Percentiles rank a stretch among this genome's conserved stretches.
These are phyloP conservation scores for Aphanomyces cochlioides DNA, from an alignment of 352 stramenopile genomes.

Conservation along the genomic window DNA sequence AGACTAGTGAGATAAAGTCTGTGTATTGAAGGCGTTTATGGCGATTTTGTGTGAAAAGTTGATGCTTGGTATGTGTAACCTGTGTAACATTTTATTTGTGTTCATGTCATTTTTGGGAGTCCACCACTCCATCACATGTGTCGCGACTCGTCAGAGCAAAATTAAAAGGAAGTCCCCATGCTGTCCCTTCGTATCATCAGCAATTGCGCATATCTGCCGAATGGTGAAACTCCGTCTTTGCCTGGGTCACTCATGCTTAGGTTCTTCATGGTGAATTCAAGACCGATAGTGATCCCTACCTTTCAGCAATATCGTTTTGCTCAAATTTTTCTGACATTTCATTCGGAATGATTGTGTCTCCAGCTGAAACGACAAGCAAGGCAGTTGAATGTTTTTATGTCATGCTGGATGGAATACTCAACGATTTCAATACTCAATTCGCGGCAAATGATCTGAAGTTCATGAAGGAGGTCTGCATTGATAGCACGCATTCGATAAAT, in stretches of 20 bases:
- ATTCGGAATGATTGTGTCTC: not conserved
- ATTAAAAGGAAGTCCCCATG: not conserved
- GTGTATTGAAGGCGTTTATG: no score
- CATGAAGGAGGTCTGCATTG: slow-evolving; percentile 8
- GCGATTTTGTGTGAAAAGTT: no score
- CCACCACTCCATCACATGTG: not conserved
- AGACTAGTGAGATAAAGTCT: no score
- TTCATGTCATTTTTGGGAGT: no score
- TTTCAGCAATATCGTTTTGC: not conserved
- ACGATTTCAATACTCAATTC: not conserved
- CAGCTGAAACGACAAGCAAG: not conserved
- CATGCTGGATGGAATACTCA: not conserved
- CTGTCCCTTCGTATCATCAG: slow-evolving; percentile 7
- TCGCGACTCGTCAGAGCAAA: not conserved
- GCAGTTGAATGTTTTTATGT: slow-evolving; percentile 8
- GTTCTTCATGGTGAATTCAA: not conserved
- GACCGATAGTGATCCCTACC: not conserved
- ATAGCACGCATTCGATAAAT: not conserved
- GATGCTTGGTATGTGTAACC: no score
- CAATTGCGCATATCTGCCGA: not conserved
- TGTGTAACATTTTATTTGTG: no score
- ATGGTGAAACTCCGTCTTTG: not conserved
- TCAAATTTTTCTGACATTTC: not conserved
- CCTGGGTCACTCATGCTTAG: not conserved
- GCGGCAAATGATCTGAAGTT: not conserved